Conservation (phyloP, 148 eudicot genomes). For the Pharnaceum exiguum region DNA sequence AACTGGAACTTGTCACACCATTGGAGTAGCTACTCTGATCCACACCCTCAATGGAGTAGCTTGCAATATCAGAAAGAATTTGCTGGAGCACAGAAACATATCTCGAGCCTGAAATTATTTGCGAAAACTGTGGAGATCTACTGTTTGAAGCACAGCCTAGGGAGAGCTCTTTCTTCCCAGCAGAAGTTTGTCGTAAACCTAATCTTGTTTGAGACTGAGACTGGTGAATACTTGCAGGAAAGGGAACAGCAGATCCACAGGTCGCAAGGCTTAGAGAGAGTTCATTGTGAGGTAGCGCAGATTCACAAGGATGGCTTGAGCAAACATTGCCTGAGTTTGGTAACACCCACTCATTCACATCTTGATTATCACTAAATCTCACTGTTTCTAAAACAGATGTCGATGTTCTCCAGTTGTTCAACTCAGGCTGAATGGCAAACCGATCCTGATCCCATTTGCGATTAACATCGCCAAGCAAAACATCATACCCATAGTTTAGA, state of each 20-base stretch:
- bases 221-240: conserved; percentile 21
- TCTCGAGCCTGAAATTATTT: conserved; percentile 41
- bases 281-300: conserved; percentile 37
- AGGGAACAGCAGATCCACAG: conserved; percentile 32
- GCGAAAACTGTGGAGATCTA: conserved; percentile 31
- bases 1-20: conserved; percentile 13
- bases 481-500: conserved; percentile 31
- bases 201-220: conserved; percentile 31
- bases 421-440: conserved; percentile 28
- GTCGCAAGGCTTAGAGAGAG: conserved; percentile 61
- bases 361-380: conserved; percentile 17
- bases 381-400: conserved; percentile 30
- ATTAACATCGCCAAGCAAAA: conserved; percentile 23
- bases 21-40: conserved; percentile 22
- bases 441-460: conserved; percentile 38
- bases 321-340: conserved; percentile 22
- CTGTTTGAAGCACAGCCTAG: conserved; percentile 27
- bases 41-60: conserved; percentile 46
- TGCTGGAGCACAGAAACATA: conserved; percentile 59
- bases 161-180: conserved; percentile 37
- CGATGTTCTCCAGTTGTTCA: conserved; percentile 27
- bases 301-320: conserved; percentile 31
- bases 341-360: conserved; percentile 34
- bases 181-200: conserved; percentile 29
- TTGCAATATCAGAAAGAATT: conserved; percentile 65